Evolutionary conservation across 306 rosid species (phyloP).

Genomic region (Pachyrhizus erosus): DNA sequence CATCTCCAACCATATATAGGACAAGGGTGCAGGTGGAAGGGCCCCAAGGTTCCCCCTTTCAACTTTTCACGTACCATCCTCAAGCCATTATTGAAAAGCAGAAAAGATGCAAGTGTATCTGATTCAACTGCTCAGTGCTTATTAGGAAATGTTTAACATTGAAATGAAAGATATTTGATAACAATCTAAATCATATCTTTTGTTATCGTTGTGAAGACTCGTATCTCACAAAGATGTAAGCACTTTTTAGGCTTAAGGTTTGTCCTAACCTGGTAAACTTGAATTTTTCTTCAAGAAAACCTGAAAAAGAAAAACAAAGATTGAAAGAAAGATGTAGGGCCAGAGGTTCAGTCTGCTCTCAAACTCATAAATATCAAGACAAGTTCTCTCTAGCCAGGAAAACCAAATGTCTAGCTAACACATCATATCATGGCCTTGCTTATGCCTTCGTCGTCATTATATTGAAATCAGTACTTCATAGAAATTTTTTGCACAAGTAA

Average conservation of each 20-base stretch:
- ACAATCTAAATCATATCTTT: too few relatives aligned
- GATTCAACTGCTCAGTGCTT: slow-evolving; percentile 33
- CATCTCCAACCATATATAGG: background rate
- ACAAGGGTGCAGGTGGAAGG: slow-evolving; percentile 14
- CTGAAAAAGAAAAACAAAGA: too few relatives aligned
- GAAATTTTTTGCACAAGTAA: background rate
- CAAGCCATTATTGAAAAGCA: slow-evolving; percentile 16
- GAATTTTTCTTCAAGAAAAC: too few relatives aligned
- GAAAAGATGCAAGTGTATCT: slow-evolving; percentile 27
- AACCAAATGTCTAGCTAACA: background rate
- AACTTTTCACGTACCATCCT: slow-evolving; percentile 6
- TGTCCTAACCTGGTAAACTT: too few relatives aligned
- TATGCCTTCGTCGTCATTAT: background rate
- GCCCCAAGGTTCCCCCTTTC: background rate
- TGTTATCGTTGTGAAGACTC: too few relatives aligned
- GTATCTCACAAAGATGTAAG: too few relatives aligned
- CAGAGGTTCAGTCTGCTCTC: slow-evolving; percentile 8
- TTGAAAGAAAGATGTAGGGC: slow-evolving; percentile 31
- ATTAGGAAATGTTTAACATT: slow-evolving; percentile 15
- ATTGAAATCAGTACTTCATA: background rate
- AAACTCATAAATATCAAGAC: background rate
- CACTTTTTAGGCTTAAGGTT: too few relatives aligned
- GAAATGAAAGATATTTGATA: slow-evolving; percentile 34
- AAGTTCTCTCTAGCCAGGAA: background rate
- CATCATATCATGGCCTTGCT: background rate